phyloP scores from a whole-genome alignment of 1,284 basidiomycete species.

The Microbotryum silenes-acaulis region DNA sequence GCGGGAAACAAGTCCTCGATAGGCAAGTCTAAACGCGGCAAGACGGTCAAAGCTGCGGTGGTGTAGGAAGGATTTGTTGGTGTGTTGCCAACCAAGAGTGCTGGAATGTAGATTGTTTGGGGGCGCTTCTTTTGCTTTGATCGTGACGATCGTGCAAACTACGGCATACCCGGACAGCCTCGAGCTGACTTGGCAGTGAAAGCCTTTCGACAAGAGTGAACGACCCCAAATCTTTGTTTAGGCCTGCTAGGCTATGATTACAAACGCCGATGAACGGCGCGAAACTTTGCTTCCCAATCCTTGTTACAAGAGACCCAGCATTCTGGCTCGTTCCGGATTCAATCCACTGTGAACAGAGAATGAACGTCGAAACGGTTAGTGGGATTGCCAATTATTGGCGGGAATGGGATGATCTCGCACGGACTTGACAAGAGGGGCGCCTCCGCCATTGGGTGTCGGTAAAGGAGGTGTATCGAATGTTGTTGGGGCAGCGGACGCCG shows the following conservation, averaged over 20 bases:
- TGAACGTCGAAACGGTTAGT: background rate
- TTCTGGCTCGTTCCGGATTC: constrained; percentile 27
- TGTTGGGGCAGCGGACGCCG: background rate
- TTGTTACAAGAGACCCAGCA: constrained; percentile 18
- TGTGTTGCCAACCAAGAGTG: too few species aligned
- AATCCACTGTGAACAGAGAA: constrained; percentile 14
- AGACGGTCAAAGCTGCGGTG: background rate
- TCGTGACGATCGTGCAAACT: too few species aligned
- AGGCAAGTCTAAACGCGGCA: background rate
- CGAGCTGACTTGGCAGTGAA: too few species aligned
- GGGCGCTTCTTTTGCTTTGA: too few species aligned
- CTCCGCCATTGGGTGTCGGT: constrained; percentile 1
- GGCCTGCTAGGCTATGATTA: too few species aligned
- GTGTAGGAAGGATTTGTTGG: background rate
- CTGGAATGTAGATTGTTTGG: too few species aligned
- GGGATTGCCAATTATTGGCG: background rate
- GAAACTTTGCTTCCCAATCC: background rate
- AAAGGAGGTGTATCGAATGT: background rate
- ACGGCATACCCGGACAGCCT: too few species aligned
- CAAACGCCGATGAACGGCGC: too few species aligned
- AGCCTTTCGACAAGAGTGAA: too few species aligned
- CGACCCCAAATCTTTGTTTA: too few species aligned
- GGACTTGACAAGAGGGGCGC: constrained; percentile 1
- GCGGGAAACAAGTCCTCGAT: background rate
- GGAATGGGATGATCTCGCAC: background rate